Evolutionary conservation across 208 protist species (phyloP).

Genomic region (Leishmania major): DNA sequence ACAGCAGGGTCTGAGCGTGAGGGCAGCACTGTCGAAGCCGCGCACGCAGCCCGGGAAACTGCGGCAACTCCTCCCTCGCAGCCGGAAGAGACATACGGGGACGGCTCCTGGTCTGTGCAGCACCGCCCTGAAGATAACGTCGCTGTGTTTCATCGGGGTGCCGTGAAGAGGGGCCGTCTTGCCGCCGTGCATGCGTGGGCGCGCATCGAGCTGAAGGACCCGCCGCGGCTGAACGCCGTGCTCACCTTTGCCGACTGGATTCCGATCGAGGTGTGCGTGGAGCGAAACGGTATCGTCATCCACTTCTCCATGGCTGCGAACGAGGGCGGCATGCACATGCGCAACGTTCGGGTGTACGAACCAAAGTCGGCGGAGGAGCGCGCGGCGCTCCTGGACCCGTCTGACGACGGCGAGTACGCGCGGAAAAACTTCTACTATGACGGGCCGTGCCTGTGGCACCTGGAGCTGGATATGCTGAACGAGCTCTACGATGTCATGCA

Average conservation of each 20-base stretch:
- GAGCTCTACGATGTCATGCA: slow-evolving; percentile 90
- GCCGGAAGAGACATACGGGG: slow-evolving; percentile 22
- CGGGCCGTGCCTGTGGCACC: slow-evolving; percentile 81
- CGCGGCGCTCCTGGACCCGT: slow-evolving; percentile 31
- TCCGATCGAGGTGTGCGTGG: slow-evolving; percentile 73
- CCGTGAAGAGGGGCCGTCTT: slow-evolving; percentile 36
- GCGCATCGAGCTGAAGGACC: slow-evolving; percentile 62
- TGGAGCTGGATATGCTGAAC: slow-evolving; percentile 82
- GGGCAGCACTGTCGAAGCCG: background rate
- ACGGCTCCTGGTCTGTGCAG: slow-evolving; percentile 50
- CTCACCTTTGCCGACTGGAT: slow-evolving; percentile 82
- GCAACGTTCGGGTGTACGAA: slow-evolving; percentile 84
- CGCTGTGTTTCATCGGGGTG: slow-evolving; percentile 50
- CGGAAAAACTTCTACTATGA: slow-evolving; percentile 81
- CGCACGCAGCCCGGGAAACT: background rate
- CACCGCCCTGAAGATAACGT: slow-evolving; percentile 54
- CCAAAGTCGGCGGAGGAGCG: slow-evolving; percentile 18
- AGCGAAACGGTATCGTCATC: slow-evolving; percentile 71
- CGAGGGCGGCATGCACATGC: slow-evolving; percentile 86
- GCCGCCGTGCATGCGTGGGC: slow-evolving; percentile 64
- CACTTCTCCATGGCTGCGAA: slow-evolving; percentile 79
- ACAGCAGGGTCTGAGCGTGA: background rate
- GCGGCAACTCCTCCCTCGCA: background rate
- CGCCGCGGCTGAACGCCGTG: slow-evolving; percentile 55
- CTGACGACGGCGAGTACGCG: slow-evolving; percentile 53